Base-by-base conservation (phyloP, 345 rosid species). In the Raphanus raphanistrum region DNA sequence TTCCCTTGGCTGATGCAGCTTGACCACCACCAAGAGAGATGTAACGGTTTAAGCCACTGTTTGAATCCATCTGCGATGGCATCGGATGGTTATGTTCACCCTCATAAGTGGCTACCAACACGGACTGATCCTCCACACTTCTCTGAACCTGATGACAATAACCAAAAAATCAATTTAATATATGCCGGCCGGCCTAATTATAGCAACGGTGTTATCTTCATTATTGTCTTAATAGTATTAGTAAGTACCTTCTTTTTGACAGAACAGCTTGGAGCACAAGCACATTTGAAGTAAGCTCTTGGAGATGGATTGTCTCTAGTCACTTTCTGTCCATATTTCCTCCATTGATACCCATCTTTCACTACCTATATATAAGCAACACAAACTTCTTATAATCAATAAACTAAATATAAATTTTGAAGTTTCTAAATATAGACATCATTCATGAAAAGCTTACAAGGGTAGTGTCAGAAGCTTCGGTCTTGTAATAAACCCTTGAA, bases 271-370 rank as follows among this genome's bases (percentile, higher is more conserved):
- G 99, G 99, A 73, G 99, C 98, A 76, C 87, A 91, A 74, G 98
- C 92, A 85, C 99, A 95, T 75, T 88, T 92, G 90, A 90, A 95
- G 86, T 95, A 95, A 76, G 98, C 99, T 86, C 98, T 86, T 13
- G 99, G 99, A 74, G 86, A 95, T 69, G 99, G 99, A 69, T 95
- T 95, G 73, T 95, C 94, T 86, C 99, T 92, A 6, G 99, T 95
- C 16, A 95, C 98, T 71, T 95, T 95, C 63, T 95, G 99, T 32
- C 99, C 99, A 76, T 95, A 95, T 75, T 95, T 95, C 82, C 98
- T 95, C 99, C 99, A 95, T 74, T 92, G 99, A 82, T 91, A 95
- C 52, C 99, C 99, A 90, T 95, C 99, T 74, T 88, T 95, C 71
- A 92, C 97, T 52, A 92, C 86, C 98, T 94, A 80, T 63, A 83